Base-by-base conservation (phyloP, 2,329 filamentous ascomycete species). In the Pyrenochaeta sp. region DNA sequence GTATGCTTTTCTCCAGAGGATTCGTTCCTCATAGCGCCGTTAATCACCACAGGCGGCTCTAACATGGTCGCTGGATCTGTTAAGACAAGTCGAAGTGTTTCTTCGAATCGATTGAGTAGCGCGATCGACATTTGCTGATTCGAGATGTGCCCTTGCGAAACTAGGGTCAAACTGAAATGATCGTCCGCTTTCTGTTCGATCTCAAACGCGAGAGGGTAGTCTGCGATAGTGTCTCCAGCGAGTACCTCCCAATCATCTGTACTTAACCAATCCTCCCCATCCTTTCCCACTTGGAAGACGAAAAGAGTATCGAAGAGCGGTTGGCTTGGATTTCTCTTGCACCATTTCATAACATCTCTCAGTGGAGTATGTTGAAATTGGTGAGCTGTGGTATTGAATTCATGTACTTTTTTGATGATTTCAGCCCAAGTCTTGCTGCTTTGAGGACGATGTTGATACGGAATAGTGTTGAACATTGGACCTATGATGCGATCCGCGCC, bases 381-480 rank as follows among this genome's bases (percentile, higher is more conserved):
- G 22, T 95, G 80, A 10, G 86, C 83, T 0, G 84, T 80, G 1
- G 87, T 84, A 71, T 91, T 92, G 72, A 90, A 92, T 0, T 86
- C 78, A 67, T 97, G 92, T 59, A 90, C 91, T 50, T 81, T 78
- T 15, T 78, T 81, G 24, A 92, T 80, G 1, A 92, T 75, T 0
- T 85, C 82, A 0, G 78, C 72, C 87, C 90, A 92, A 0, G 82
- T 86, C 4, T 83, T 79, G 0, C 76, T 69, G 0, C 74, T 62
- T 6, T 77, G 59, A 13, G 84, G 64, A 5, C 79, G 71, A 34
- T 88, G 77, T 53, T 86, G 83, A 72, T 90, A 92, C 0, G 93
- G 92, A 1, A 97, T 80, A 0, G 93, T 97, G 72, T 97, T 97
- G 83, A 97, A 96, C 22, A 97, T 79, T 0, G 94, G 93, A 0